Evolutionary conservation across 257 asterid genomes (phyloP).

Genomic region (Nicotiana tomentosiformis): DNA sequence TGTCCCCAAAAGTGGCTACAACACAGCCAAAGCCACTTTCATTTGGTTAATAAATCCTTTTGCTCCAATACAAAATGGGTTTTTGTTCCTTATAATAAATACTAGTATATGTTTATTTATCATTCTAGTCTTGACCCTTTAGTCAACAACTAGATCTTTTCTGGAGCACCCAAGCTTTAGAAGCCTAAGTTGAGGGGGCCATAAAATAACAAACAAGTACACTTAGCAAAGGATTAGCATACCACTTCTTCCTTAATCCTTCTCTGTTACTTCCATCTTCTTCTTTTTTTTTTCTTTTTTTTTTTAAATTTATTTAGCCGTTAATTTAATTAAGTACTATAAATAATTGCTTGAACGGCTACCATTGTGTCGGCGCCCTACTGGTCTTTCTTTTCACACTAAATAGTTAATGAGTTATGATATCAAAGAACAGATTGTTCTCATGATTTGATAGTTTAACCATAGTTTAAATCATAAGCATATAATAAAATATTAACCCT

Average conservation of each 20-base stretch:
- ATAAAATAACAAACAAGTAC: not conserved
- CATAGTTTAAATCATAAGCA: not conserved
- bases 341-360: not conserved
- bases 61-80: constrained; percentile 6
- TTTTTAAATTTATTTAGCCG: not conserved
- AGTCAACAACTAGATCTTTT: not conserved
- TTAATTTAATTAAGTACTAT: not conserved
- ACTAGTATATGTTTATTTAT: not conserved
- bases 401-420: not conserved
- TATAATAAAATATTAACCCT: not conserved
- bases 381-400: not conserved
- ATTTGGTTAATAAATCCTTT: constrained; percentile 22
- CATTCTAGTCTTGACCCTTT: constrained; percentile 1
- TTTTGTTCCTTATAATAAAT: not conserved
- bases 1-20: constrained; percentile 37
- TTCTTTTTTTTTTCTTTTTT: too few relatives aligned
- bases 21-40: constrained; percentile 30
- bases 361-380: not conserved
- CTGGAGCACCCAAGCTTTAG: not conserved
- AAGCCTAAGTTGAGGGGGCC: not conserved
- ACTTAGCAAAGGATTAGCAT: not conserved
- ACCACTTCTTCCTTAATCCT: not conserved
- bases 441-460: constrained; percentile 17
- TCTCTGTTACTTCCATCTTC: not conserved
- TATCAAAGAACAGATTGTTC: not conserved